Conservation (phyloP, 202 grass and related monocot species). For the Dendrocalamus latiflorus region DNA sequence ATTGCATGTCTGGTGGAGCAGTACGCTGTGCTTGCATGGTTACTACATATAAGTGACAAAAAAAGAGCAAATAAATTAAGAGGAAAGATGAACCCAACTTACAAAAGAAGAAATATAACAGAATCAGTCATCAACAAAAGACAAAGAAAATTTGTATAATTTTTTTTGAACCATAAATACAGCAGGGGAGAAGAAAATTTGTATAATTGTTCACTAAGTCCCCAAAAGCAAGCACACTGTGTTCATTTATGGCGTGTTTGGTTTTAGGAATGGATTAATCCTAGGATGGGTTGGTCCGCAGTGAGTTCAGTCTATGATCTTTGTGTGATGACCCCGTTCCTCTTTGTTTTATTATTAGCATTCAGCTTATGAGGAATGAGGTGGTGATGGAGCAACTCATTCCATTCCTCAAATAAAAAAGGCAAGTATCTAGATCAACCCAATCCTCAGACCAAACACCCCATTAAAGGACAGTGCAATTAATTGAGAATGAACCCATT, state of each 20-base stretch:
- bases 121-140: background rate
- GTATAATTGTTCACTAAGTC: background rate
- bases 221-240: background rate
- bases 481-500: background rate
- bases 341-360: background rate
- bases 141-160: background rate
- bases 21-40: constrained; percentile 88
- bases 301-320: background rate
- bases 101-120: constrained; percentile 24
- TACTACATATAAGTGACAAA: constrained; percentile 53
- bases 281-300: background rate
- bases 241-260: background rate
- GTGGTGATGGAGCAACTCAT: background rate
- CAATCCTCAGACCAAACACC: background rate
- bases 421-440: background rate
- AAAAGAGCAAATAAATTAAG: constrained; percentile 10
- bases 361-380: background rate
- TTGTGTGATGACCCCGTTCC: background rate
- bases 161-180: no score
- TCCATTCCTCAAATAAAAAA: background rate
- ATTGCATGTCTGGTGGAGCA: constrained; percentile 93
- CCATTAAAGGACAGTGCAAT: background rate
- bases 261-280: constrained; percentile 4
- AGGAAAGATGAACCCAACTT: background rate
- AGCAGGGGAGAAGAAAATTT: background rate